Conservation (phyloP, 352 stramenopile species). For the Aphanomyces astaci region DNA sequence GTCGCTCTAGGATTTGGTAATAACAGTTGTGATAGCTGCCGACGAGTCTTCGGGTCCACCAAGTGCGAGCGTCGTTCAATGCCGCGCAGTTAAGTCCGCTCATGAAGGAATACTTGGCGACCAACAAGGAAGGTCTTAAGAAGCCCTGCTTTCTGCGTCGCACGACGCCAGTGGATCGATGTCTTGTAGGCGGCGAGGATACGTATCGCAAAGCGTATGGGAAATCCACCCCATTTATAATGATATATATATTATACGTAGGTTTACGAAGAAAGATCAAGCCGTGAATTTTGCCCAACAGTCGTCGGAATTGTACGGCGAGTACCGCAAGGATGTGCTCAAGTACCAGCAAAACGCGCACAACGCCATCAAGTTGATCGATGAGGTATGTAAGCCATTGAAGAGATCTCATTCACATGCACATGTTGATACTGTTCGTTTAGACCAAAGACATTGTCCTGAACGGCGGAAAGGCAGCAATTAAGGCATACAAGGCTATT, state of each 20-base stretch:
- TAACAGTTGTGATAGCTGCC: neutral
- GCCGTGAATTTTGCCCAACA: neutral
- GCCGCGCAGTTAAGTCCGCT: conserved; percentile 67
- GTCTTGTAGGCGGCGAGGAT: conserved; percentile 65
- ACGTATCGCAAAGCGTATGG: conserved; percentile 78
- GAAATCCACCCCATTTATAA: no score
- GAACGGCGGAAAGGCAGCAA: conserved; percentile 58
- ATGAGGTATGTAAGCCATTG: conserved; percentile 48
- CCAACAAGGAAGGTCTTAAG: conserved; percentile 32
- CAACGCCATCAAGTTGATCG: conserved; percentile 48
- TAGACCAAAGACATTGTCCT: conserved; percentile 62
- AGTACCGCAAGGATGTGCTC: conserved; percentile 8
- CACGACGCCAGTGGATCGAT: conserved; percentile 60
- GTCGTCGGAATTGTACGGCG: neutral
- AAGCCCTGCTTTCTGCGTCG: conserved; percentile 64
- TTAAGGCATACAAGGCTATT: conserved; percentile 80
- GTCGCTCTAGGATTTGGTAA: neutral
- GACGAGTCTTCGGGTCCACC: conserved; percentile 37
- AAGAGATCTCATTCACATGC: no score
- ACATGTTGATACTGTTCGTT: neutral
- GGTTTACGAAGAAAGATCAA: conserved; percentile 1
- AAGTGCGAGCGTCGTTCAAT: conserved; percentile 67
- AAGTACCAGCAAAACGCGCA: conserved; percentile 37
- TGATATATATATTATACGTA: neutral
- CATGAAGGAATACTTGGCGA: conserved; percentile 62